Conservation (phyloP, 306 rosid species). For the Phaseolus lunatus region DNA sequence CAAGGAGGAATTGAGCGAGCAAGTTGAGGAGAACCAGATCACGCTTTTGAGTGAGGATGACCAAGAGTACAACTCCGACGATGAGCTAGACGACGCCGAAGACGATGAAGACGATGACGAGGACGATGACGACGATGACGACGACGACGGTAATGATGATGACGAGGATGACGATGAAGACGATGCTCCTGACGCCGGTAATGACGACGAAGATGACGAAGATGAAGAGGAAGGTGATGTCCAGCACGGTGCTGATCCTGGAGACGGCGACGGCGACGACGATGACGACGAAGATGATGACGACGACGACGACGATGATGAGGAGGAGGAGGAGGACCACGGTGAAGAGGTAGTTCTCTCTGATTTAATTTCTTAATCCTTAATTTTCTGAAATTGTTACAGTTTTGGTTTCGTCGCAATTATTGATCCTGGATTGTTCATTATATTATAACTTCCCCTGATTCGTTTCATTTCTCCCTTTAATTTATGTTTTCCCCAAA, state of each 20-base stretch:
- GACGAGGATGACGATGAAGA: conserved; percentile 37
- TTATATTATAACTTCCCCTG: neutral
- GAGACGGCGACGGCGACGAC: conserved; percentile 40
- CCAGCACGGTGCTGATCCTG: conserved; percentile 46
- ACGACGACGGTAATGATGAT: conserved; percentile 52
- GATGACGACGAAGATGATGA: conserved; percentile 25
- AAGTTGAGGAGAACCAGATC: conserved; percentile 62
- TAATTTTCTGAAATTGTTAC: conserved; percentile 23
- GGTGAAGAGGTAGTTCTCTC: conserved; percentile 51
- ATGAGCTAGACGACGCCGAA: conserved; percentile 61
- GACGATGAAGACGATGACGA: conserved; percentile 59
- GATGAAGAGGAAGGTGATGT: conserved; percentile 46
- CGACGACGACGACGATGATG: neutral
- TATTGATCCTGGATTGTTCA: neutral
- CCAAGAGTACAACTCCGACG: conserved; percentile 49
- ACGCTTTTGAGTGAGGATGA: conserved; percentile 41
- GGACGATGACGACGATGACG: conserved; percentile 45
- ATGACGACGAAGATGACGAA: conserved; percentile 55
- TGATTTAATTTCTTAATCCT: conserved; percentile 17
- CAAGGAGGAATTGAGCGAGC: conserved; percentile 56
- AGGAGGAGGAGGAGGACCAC: conserved; percentile 32
- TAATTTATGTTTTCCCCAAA: neutral
- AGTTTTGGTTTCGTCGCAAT: neutral
- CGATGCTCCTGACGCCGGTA: conserved; percentile 64
- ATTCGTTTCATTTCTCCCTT: conserved; percentile 11